These are phyloP conservation scores for Lichtheimia ornata DNA, from an alignment of 371 early-diverging fungal species.

Conservation along the genomic window DNA sequence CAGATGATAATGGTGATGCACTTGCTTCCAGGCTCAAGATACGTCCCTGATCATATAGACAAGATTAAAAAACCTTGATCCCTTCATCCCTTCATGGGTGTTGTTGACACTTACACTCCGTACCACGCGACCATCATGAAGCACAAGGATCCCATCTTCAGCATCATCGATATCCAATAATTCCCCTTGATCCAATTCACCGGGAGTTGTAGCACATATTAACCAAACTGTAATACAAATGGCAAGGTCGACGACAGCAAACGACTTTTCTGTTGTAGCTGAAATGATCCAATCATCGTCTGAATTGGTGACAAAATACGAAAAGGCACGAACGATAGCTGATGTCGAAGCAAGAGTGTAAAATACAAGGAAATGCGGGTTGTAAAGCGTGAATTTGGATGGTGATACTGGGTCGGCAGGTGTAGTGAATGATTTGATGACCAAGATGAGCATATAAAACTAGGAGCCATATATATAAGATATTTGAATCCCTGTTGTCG, in stretches of 20 bases:
- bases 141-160: slow-evolving; percentile 45
- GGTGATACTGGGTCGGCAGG: slow-evolving; percentile 51
- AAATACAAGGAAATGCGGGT: slow-evolving; percentile 50
- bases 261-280: slow-evolving; percentile 39
- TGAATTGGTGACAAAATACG: slow-evolving; percentile 38
- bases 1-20: slow-evolving; percentile 62
- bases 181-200: slow-evolving; percentile 48
- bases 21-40: slow-evolving; percentile 60
- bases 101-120: slow-evolving; percentile 35
- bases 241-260: slow-evolving; percentile 41
- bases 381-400: slow-evolving; percentile 55
- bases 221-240: slow-evolving; percentile 41
- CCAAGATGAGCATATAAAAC: slow-evolving; percentile 53
- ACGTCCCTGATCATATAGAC: slow-evolving; percentile 40
- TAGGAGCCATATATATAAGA: slow-evolving; percentile 8
- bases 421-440: slow-evolving; percentile 51
- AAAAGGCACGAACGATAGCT: slow-evolving; percentile 48
- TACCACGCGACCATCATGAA: slow-evolving; percentile 45
- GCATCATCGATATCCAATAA: slow-evolving; percentile 43
- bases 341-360: slow-evolving; percentile 47
- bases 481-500: background rate
- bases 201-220: slow-evolving; percentile 49
- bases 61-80: background rate
- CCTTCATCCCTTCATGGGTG: background rate
- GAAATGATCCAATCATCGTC: slow-evolving; percentile 34